Evolutionary conservation across 1,284 basidiomycete genomes (phyloP), one percentile per base, ranked within the genome.

Genomic region (Pseudozyma sp.): DNA sequence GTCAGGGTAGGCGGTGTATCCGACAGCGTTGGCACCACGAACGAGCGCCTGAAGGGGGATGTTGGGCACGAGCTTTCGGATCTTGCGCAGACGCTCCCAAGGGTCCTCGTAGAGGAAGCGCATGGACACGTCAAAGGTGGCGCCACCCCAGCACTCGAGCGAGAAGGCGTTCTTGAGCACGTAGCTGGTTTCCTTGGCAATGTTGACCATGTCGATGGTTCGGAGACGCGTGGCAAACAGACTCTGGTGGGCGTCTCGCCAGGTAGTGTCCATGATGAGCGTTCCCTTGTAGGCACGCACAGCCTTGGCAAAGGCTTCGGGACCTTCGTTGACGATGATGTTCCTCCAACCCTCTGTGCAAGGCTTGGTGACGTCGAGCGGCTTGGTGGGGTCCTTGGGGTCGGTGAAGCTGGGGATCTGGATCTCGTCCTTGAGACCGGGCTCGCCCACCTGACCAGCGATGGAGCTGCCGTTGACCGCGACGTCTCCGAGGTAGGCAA

Each of bases 91-190:
- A 80, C 97, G 90, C 86, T 98, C 96, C 97, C 97, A 99, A 81
- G 97, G 97, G 87, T 99, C 97, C 86, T 99, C 97, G 86, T 99
- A 98, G 84, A 99, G 87, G 92, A 99, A 99, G 61, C 96, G 91
- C 96, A 99, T 98, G 35, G 97, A 92, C 51, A 99, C 97, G 86
- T 99, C 97, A 84, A 99, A 99, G 5, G 97, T 99, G 49, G 97
- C 97, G 76, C 97, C 97, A 84, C 97, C 97, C 97, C 97, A 99
- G 88, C 96, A 98, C 86, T 99, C 97, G 75, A 99, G 87, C 84
- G 92, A 92, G 88, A 94, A 99, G 19, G 97, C 93, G 83, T 98
- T 99, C 53, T 93, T 90, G 56, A 99, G 88, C 8, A 95, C 96
- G 85, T 93, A 74, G 54, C 69, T 75, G 40, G 97, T 99, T 88